These are phyloP conservation scores for Colletotrichum tamarilloi DNA, from an alignment of 2,329 filamentous ascomycete genomes.

Conservation along the genomic window DNA sequence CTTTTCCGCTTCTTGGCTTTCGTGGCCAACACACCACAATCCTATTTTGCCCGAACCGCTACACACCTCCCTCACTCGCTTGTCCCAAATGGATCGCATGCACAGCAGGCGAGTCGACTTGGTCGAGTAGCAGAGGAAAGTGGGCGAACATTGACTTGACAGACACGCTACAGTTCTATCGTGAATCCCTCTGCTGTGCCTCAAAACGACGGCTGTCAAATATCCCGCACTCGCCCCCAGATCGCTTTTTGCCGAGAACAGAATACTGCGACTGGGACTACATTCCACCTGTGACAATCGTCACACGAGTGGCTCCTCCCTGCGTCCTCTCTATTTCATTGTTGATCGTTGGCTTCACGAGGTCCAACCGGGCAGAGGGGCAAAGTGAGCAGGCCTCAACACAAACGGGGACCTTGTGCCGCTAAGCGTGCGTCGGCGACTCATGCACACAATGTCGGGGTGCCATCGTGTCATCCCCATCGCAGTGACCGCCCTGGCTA, in stretches of 20 bases:
- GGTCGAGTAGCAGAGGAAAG: not conserved
- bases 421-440: constrained; percentile 5
- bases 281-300: not conserved
- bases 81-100: not conserved
- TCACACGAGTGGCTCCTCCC: not conserved
- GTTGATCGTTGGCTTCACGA: not conserved
- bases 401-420: not conserved
- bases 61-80: not conserved
- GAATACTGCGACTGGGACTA: not conserved
- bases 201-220: not conserved
- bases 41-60: constrained; percentile 18
- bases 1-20: constrained; percentile 30
- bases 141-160: not conserved
- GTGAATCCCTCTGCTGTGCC: constrained; percentile 2
- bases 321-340: not conserved
- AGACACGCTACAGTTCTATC: not conserved
- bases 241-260: constrained; percentile 1
- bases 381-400: not conserved
- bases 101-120: not conserved
- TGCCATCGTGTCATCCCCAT: not conserved
- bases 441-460: constrained; percentile 1
- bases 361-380: not conserved
- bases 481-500: not conserved
- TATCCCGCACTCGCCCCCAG: not conserved
- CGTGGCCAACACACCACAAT: constrained; percentile 17